Base-by-base conservation (phyloP, 2,329 filamentous ascomycete genomes). In the Penicillium sp. region DNA sequence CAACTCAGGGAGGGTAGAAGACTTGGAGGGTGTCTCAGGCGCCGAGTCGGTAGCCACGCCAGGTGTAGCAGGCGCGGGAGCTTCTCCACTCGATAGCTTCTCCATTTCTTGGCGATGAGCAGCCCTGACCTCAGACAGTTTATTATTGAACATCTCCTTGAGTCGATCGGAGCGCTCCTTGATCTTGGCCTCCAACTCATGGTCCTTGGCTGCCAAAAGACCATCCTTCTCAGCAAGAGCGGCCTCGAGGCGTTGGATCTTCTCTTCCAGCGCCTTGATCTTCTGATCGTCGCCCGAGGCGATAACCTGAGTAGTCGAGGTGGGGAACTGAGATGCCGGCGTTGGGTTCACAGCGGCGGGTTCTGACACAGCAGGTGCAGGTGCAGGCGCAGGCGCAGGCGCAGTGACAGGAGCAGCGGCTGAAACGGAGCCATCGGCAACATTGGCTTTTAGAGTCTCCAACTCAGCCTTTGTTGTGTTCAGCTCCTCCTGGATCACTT, bases 81-180 rank as follows among this genome's bases (percentile, higher is more conserved):
- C 75, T 53, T 76, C 77, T 47, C 73, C 71, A 18, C 70, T 62
- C 45, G 72, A 76, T 16, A 81, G 61, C 42, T 73, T 74, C 57
- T 80, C 75, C 7, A 81, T 57, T 54, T 79, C 78, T 47, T 76
- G 72, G 43, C 77, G 73, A 47, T 82, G 76, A 49, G 76, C 68
- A 28, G 76, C 73, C 55, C 74, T 78, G 10, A 77, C 72, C 44
- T 85, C 81, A 8, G 68, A 72, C 14, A 95, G 77, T 66, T 88
- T 90, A 65, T 83, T 85, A 62, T 88, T 88, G 53, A 89, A 77
- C 10, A 80, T 84, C 27, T 83, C 80, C 64, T 92, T 88, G 14
- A 87, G 75, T 54, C 85, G 82, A 48, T 81, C 79, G 1, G 76
- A 68, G 10, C 72, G 68, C 51, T 77, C 72, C 44, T 80, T 75